Conservation (phyloP, 1,284 basidiomycete genomes). For the Marasmius oreades region DNA sequence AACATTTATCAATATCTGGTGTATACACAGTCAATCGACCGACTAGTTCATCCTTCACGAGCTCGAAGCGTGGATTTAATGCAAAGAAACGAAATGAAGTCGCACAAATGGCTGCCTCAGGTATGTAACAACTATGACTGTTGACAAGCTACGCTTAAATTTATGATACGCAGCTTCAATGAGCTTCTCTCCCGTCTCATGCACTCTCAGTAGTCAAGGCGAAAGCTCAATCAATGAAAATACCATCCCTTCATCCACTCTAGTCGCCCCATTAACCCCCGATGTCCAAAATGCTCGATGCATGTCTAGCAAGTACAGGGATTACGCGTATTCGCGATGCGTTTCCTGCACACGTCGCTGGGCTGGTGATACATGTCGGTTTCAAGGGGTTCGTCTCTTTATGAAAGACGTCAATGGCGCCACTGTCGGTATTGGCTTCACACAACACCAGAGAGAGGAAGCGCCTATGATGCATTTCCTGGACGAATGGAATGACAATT, state of each 20-base stretch:
- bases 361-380: slow-evolving; percentile 80
- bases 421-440: slow-evolving; percentile 64
- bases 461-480: slow-evolving; percentile 64
- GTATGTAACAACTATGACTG: slow-evolving; percentile 39
- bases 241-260: slow-evolving; percentile 6
- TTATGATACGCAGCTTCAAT: neutral
- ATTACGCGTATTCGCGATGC: slow-evolving; percentile 69
- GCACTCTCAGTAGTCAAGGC: slow-evolving; percentile 45
- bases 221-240: slow-evolving; percentile 23
- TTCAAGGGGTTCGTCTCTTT: slow-evolving; percentile 74
- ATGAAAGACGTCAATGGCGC: slow-evolving; percentile 54
- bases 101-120: slow-evolving; percentile 53
- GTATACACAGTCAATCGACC: neutral
- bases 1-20: neutral
- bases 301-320: slow-evolving; percentile 74
- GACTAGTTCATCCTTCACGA: slow-evolving; percentile 30
- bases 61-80: slow-evolving; percentile 59
- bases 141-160: slow-evolving; percentile 6
- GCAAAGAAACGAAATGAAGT: slow-evolving; percentile 67
- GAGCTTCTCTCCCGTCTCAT: slow-evolving; percentile 18
- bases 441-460: slow-evolving; percentile 56
- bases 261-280: slow-evolving; percentile 29
- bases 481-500: slow-evolving; percentile 56
- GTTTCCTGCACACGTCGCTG: slow-evolving; percentile 78
- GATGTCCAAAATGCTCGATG: slow-evolving; percentile 74